These are phyloP conservation scores for Endoconidiophora polonica DNA, from an alignment of 2,329 filamentous ascomycete species.

Conservation along the genomic window DNA sequence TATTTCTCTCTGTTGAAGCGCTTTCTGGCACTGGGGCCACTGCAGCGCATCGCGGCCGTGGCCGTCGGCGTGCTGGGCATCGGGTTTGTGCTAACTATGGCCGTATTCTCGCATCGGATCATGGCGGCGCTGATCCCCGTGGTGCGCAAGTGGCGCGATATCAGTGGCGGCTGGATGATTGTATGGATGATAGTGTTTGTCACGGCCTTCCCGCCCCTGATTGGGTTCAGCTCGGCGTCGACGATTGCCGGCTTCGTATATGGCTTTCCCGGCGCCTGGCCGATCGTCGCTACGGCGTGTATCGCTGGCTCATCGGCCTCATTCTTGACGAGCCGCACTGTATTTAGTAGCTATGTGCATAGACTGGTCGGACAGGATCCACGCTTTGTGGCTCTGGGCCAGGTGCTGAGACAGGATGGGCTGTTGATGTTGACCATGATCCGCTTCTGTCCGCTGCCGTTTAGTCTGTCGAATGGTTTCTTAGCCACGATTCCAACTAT, in stretches of 20 bases:
- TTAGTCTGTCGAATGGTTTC: constrained; percentile 84
- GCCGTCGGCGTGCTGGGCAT: constrained; percentile 31
- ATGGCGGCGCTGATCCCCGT: constrained; percentile 59
- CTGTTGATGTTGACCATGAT: constrained; percentile 82
- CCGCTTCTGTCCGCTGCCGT: constrained; percentile 79
- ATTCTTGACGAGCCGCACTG: constrained; percentile 64
- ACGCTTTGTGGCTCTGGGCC: constrained; percentile 71
- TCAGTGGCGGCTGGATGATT: constrained; percentile 56
- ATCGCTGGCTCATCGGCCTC: constrained; percentile 61
- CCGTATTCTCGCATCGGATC: constrained; percentile 65
- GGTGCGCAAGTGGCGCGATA: constrained; percentile 59
- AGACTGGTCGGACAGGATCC: constrained; percentile 66
- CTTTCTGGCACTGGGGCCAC: constrained; percentile 38
- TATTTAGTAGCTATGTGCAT: constrained; percentile 65
- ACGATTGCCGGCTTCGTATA: constrained; percentile 39
- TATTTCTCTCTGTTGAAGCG: constrained; percentile 21
- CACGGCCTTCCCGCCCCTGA: constrained; percentile 70
- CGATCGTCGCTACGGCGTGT: constrained; percentile 64
- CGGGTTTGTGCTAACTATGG: constrained; percentile 47
- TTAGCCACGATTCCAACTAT: constrained; percentile 88
- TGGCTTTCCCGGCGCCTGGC: constrained; percentile 52
- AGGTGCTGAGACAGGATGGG: constrained; percentile 82
- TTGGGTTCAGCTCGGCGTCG: constrained; percentile 66
- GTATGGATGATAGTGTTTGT: constrained; percentile 59
- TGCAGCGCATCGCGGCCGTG: constrained; percentile 43